phyloP scores from a whole-genome alignment of 352 stramenopile genomes.

The Thraustochytrium sp. region DNA sequence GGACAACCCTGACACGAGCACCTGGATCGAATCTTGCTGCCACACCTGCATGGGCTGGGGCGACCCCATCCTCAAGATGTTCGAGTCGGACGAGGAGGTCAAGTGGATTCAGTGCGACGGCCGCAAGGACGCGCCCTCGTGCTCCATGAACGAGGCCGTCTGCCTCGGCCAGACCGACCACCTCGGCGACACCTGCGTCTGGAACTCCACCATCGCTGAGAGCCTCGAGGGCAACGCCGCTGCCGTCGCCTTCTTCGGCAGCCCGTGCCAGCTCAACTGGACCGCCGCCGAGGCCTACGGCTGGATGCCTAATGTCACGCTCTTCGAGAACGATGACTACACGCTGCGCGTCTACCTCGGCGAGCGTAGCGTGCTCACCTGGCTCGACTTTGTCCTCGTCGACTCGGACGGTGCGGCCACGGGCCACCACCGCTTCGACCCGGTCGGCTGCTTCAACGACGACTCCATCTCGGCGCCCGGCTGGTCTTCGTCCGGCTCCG shows the following conservation, averaged over 20 bases:
- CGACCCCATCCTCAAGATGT: not conserved
- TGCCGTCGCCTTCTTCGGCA: not conserved
- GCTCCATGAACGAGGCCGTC: not conserved
- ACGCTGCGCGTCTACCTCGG: not conserved
- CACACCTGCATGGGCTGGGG: not conserved
- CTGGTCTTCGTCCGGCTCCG: not conserved
- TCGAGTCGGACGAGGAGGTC: not conserved
- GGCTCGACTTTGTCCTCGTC: not conserved
- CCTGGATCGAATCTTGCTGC: not conserved
- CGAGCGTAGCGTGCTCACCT: not conserved
- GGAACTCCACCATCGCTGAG: not conserved
- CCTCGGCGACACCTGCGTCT: not conserved
- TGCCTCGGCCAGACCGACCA: not conserved
- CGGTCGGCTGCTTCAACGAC: not conserved
- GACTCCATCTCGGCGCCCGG: not conserved
- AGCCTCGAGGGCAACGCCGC: not conserved
- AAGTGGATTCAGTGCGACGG: conserved; percentile 19
- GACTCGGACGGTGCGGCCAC: not conserved
- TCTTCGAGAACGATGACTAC: not conserved
- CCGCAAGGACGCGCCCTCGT: not conserved
- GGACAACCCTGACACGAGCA: not conserved
- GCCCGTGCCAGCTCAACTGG: not conserved
- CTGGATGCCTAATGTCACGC: not conserved
- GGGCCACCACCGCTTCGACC: conserved; percentile 9
- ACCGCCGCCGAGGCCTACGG: not conserved